phyloP scores from a whole-genome alignment of 257 asterid species.

The Leptodermis oblonga region DNA sequence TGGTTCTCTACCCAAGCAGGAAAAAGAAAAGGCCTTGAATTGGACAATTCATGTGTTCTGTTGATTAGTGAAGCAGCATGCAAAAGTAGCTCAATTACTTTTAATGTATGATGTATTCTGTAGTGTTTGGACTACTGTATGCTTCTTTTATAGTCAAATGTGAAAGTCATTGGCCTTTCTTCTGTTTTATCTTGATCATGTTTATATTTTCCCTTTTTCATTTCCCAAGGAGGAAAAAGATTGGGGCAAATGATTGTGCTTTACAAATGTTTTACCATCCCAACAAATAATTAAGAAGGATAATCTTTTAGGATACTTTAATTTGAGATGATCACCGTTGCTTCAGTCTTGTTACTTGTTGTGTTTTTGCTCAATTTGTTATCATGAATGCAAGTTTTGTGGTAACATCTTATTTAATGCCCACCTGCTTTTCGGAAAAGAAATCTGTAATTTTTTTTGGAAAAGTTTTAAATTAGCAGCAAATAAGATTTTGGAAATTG shows the following conservation, averaged over 20 bases:
- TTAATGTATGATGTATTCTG: conserved; percentile 56
- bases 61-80: conserved; percentile 89
- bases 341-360: too few relatives aligned
- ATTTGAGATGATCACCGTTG: too few relatives aligned
- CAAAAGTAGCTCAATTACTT: conserved; percentile 78
- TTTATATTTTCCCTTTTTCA: neutral
- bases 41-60: conserved; percentile 89
- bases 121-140: too few relatives aligned
- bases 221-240: too few relatives aligned
- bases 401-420: neutral
- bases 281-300: neutral
- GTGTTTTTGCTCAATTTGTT: neutral
- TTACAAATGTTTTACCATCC: neutral
- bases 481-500: conserved; percentile 83
- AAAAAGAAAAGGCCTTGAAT: conserved; percentile 94
- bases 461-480: conserved; percentile 92
- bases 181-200: conserved; percentile 8
- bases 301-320: too few relatives aligned
- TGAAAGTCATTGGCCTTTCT: too few relatives aligned
- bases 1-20: conserved; percentile 57
- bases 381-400: neutral
- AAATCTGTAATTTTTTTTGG: conserved; percentile 93
- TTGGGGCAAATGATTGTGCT: too few relatives aligned
- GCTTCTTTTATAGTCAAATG: too few relatives aligned
- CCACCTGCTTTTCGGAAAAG: conserved; percentile 79